These are phyloP conservation scores for Colletotrichum tropicale DNA, from an alignment of 2,329 filamentous ascomycete genomes.

Conservation along the genomic window DNA sequence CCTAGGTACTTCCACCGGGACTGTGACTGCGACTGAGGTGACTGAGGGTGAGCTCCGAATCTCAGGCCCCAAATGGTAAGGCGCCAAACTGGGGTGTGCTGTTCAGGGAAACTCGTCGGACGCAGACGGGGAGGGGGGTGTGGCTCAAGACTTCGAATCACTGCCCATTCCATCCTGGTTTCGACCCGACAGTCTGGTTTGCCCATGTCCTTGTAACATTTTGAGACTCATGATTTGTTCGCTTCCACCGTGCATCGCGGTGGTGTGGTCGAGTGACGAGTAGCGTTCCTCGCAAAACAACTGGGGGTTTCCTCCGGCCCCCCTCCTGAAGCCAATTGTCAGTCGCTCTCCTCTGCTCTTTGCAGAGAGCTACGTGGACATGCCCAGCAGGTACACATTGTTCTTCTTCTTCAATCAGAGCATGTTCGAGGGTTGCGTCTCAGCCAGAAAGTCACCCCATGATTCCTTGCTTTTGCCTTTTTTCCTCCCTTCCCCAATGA, in stretches of 20 bases:
- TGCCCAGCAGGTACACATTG: neutral
- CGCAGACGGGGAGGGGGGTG: neutral
- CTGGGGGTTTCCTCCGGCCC: neutral
- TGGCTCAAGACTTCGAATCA: neutral
- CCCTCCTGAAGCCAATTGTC: neutral
- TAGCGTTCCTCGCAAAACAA: neutral
- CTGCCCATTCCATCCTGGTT: neutral
- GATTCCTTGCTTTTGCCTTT: neutral
- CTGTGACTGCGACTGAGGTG: neutral
- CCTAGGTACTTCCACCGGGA: neutral
- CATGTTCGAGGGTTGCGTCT: conserved; percentile 2
- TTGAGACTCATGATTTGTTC: neutral
- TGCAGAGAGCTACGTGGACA: neutral
- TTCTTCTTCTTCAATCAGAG: neutral
- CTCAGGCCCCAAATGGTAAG: neutral
- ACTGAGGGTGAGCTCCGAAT: neutral
- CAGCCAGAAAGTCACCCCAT: conserved; percentile 12
- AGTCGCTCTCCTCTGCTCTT: neutral
- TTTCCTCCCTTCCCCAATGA: neutral
- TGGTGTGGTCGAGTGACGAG: neutral
- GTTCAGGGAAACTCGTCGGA: neutral
- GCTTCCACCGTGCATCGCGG: neutral
- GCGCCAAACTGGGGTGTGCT: neutral
- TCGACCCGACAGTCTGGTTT: neutral
- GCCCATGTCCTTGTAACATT: neutral